phyloP scores from a whole-genome alignment of 2,329 filamentous ascomycete genomes.

The Thermoascus crustaceus region DNA sequence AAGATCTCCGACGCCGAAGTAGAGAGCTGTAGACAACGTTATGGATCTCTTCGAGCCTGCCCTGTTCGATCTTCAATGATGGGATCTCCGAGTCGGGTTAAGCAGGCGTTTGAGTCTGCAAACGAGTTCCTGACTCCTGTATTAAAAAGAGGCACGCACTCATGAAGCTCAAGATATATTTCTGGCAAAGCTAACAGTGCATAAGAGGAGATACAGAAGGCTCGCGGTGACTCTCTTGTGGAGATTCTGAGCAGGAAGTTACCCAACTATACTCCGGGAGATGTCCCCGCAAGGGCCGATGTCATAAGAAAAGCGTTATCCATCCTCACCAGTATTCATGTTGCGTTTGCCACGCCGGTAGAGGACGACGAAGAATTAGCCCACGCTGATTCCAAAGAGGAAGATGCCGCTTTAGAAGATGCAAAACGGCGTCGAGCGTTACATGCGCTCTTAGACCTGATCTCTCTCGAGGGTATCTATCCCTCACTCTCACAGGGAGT shows the following conservation, averaged over 20 bases:
- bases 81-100: conserved; percentile 17
- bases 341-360: conserved; percentile 22
- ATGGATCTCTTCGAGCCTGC: too few species aligned
- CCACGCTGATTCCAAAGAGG: too few species aligned
- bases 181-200: conserved; percentile 19
- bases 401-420: conserved; percentile 30
- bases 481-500: conserved; percentile 35
- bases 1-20: too few species aligned
- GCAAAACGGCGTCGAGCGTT: conserved; percentile 33
- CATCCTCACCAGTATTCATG: conserved; percentile 27
- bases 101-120: conserved; percentile 26
- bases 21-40: too few species aligned
- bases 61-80: conserved; percentile 16
- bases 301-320: conserved; percentile 29
- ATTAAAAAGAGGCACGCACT: conserved; percentile 33
- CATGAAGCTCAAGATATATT: conserved; percentile 9
- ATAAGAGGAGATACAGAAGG: conserved; percentile 33
- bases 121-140: conserved; percentile 31
- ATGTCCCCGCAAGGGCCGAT: conserved; percentile 14
- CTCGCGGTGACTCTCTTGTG: conserved; percentile 26
- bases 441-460: conserved; percentile 35
- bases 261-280: conserved; percentile 6
- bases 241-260: conserved; percentile 21
- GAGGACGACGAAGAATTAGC: conserved; percentile 7
- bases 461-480: conserved; percentile 39